Conservation (phyloP, 164 flowering plant species). For the Berberis vulgaris region DNA sequence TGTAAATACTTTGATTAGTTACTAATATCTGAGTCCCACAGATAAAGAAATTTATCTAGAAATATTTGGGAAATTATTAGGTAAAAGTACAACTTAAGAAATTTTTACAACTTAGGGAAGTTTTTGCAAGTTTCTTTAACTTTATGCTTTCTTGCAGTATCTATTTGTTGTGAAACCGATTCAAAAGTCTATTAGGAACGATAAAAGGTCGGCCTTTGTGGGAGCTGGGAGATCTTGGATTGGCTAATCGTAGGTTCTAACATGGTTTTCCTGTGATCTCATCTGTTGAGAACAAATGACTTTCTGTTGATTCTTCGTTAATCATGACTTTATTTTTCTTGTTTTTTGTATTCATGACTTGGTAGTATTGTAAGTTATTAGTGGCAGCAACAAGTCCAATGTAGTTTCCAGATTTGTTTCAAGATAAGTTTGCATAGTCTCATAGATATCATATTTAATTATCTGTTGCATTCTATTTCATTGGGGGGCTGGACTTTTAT, state of each 20-base stretch:
- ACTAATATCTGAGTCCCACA: no score
- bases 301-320: not conserved
- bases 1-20: no score
- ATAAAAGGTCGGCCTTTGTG: constrained; percentile 41
- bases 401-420: no score
- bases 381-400: no score
- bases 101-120: not conserved
- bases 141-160: constrained; percentile 36
- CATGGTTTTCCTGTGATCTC: not conserved
- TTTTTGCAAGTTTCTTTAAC: not conserved
- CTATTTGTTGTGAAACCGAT: constrained; percentile 49
- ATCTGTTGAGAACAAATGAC: not conserved
- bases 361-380: not conserved
- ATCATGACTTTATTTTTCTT: not conserved
- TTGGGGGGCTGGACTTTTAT: no score
- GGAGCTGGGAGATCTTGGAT: constrained; percentile 48
- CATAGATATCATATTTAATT: no score
- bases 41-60: no score
- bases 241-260: constrained; percentile 32
- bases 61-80: no score
- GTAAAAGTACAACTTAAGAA: not conserved
- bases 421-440: no score
- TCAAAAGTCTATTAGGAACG: constrained; percentile 45
- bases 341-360: not conserved
- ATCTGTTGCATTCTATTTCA: no score